Evolutionary conservation across 164 flowering plant genomes (phyloP).

Genomic region (Dillenia turbinata): DNA sequence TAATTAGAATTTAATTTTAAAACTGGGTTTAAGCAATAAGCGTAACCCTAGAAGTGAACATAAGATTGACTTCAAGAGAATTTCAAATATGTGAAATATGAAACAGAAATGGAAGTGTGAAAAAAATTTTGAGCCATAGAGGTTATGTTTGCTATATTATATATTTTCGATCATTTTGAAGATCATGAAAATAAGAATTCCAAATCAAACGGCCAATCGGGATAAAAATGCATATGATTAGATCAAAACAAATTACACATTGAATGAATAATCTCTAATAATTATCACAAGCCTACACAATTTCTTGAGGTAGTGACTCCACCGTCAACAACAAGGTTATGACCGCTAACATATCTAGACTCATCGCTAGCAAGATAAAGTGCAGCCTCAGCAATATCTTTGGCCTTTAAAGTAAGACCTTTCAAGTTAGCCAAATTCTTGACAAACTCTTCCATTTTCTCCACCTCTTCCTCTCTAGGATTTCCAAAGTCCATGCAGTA

Average conservation of each 20-base stretch:
- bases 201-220: no score
- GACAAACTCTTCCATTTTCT: constrained; percentile 75
- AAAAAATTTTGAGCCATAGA: no score
- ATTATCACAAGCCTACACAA: constrained; percentile 41
- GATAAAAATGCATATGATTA: neutral
- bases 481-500: constrained; percentile 19
- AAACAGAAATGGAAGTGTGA: no score
- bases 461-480: constrained; percentile 46
- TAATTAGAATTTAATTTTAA: no score
- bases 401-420: constrained; percentile 43
- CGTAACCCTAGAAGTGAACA: no score
- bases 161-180: neutral
- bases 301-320: constrained; percentile 68
- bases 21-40: no score
- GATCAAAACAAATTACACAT: neutral
- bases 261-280: neutral
- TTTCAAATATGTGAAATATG: no score
- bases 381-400: constrained; percentile 78
- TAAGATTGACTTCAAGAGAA: no score
- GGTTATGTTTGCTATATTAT: neutral
- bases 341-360: constrained; percentile 75
- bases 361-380: constrained; percentile 77
- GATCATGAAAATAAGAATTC: neutral
- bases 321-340: constrained; percentile 80
- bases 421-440: constrained; percentile 49